Evolutionary conservation across 345 rosid genomes (phyloP), one percentile per base, ranked within the genome.

Genomic region (Linum usitatissimum): DNA sequence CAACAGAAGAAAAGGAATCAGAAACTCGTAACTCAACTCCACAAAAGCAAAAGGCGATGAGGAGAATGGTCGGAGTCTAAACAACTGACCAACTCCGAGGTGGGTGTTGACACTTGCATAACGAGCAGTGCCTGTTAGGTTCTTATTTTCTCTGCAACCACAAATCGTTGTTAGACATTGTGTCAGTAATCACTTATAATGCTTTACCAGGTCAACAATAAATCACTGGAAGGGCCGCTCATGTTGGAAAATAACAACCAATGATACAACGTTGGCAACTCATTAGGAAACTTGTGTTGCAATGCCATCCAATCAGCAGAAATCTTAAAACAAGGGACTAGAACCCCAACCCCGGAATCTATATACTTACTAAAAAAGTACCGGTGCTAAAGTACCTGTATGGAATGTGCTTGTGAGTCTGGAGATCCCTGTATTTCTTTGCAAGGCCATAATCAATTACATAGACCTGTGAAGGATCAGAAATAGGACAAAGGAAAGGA

Each of bases 41-140:
- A 45, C 17, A 12, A 7, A 45, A 45, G 14, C 14, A 45, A 9
- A 45, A 45, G 10, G 28, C 28, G 51, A 15, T 45, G 4, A 12
- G 2, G 10, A 45, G 51, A 45, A 45, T 10, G 3, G 10, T 45
- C 14, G 51, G 51, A 45, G 14, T 45, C 51, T 45, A 59, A 19
- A 68, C 63, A 65, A 23, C 86, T 75, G 57, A 90, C 99, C 99
- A 77, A 93, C 86, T 74, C 96, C 97, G 64, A 84, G 96, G 79
- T 92, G 98, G 64, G 98, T 89, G 67, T 92, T 92, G 63, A 89
- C 93, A 81, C 98, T 89, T 60, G 97, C 97, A 78, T 90, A 93
- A 48, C 91, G 88, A 64, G 99, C 97, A 45, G 99, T 93, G 73
- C 97, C 99, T n/a, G 94, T 90, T 59, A 90, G 94, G 77, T 90